Evolutionary conservation across 148 eudicot genomes (phyloP).

Genomic region (Nyssa sinensis): DNA sequence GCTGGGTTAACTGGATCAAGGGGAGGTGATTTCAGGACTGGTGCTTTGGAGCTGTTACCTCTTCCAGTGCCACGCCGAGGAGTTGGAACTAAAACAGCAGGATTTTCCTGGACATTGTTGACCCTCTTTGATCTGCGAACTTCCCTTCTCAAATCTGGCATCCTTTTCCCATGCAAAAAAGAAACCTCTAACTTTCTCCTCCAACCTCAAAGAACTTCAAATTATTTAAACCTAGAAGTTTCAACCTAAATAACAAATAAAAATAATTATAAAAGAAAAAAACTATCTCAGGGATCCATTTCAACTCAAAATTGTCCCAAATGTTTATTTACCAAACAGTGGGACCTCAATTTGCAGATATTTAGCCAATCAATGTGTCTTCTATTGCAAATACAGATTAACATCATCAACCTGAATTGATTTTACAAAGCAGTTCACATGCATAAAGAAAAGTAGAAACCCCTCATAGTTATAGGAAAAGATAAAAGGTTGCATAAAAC

Average conservation of each 20-base stretch:
- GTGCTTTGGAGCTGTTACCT: conserved; percentile 20
- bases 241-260: not conserved
- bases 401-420: no score
- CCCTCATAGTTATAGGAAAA: no score
- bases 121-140: conserved; percentile 31
- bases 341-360: no score
- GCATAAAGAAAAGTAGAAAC: no score
- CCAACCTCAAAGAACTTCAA: not conserved
- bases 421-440: no score
- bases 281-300: no score
- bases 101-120: conserved; percentile 20
- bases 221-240: not conserved
- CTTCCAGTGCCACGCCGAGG: conserved; percentile 33
- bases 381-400: no score
- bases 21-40: no score
- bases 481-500: no score
- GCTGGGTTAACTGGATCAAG: conserved; percentile 27
- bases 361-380: no score
- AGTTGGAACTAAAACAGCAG: conserved; percentile 29
- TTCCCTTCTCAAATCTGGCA: conserved; percentile 40
- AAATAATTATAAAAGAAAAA: not conserved
- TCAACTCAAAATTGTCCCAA: not conserved
- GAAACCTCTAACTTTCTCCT: conserved; percentile 16
- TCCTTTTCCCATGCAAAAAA: conserved; percentile 35
- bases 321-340: no score